Base-by-base conservation (phyloP, 441 rosid species). In the Adansonia gregorii region DNA sequence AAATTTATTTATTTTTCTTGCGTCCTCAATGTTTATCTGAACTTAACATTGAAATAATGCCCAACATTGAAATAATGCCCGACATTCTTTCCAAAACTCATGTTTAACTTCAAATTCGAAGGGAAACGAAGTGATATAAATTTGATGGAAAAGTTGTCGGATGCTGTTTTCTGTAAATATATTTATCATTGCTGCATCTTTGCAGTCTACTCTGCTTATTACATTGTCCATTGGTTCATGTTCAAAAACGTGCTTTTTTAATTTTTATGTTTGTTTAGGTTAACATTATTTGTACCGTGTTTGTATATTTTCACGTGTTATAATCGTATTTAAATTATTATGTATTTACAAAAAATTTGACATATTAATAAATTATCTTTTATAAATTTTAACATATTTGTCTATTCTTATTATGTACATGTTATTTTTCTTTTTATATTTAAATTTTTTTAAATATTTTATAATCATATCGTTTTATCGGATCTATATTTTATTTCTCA, bases 21-120 rank as follows among this genome's bases (percentile, higher is more conserved):
- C 45, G 14, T 15, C 15, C 67, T 51, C 56, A 24, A 2, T 22
- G 31, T 60, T 31, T 31, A 31, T 31, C 35, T 31, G 2, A 31
- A 31, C 35, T 51, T 73, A 22, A 27, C 12, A 59, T 20, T 59
- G 67, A 64, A 76, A 11, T 63, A 27, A 70, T 72, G 67, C 27
- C 31, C 11, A 48, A 2, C 41, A 35, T 63, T 61, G n/a, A n/a
- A n/a, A 11, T 63, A 27, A 70, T 72, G 67, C 27, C 31, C 11
- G 55, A 2, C 41, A 35, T 63, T 61, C 15, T 39, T 78, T 66
- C 51, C 11, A 24, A 55, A 55, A 59, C 22, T 17, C 12, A 14
- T 74, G 8, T 74, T 31, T 14, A 61, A 35, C 45, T 35, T 55
- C 4, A 72, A 54, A 54, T 31, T 10, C 19, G 19, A 41, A 12